Base-by-base conservation (phyloP, 495 filamentous ascomycete species). In the Lichina pygmaea region DNA sequence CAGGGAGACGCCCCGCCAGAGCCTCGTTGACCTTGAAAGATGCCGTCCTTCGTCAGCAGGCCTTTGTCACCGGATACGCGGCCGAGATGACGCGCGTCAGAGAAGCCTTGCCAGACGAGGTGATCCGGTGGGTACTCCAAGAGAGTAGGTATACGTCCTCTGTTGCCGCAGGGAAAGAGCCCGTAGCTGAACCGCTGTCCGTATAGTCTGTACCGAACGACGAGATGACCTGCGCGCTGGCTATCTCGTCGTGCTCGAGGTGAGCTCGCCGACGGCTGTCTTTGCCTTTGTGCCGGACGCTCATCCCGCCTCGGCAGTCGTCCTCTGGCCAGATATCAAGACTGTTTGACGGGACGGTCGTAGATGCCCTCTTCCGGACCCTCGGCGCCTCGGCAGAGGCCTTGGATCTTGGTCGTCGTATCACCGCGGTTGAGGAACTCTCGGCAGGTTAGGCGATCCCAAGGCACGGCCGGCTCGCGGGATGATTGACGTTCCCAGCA, bases 111-210 rank as follows among this genome's bases (percentile, higher is more conserved):
- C 75, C 85, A 2, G 72, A 84, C 44, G 73, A 81, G 46, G 52
- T 91, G 15, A 64, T 83, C 17, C 43, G 63, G 15, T 93, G 84
- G 84, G 66, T 86, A 3, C 60, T 91, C 9, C 61, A 73, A 38
- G 72, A 82, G 49, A 53, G 71, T 71, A 48, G 34, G 62, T 56
- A 24, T 45, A 13, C 43, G 12, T 32, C 33, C 8, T 6, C 16
- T 30, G 24, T 4, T 24, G 24, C 4, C 24, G 24, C 4, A 24
- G 24, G 24, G 24, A 24, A 24, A 34, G 17, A 38, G 30, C 12
- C 16, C 16, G 30, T 8, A 37, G 36, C 16, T 34, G 17, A 41
- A 8, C 39, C 30, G 17, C 16, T 48, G 13, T 16, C 45, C 34
- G 41, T 46, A 37, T 31, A 73, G 62, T 77, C n/a, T 67, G 70